A percentile compares a stretch with the other conserved stretches of the same genome.
Conservation (phyloP, 2,329 filamentous ascomycete genomes). For the Macroventuria anomochaeta region DNA sequence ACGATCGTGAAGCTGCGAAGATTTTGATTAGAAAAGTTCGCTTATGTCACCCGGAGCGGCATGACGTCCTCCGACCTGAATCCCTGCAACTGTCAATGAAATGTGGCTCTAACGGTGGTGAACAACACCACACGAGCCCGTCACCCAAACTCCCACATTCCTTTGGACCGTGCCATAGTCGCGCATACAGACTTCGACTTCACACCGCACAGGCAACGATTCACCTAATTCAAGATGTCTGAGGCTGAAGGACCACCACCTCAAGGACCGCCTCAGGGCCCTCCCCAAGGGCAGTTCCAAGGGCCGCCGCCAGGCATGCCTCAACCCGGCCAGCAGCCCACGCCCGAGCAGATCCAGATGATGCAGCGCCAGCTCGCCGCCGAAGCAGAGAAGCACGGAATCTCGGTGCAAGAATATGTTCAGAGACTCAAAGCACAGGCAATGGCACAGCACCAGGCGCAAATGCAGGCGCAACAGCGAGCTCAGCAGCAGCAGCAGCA, state of each 20-base stretch:
- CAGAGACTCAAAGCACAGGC: slow-evolving; percentile 61
- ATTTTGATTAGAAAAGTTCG: slow-evolving; percentile 11
- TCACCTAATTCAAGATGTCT: slow-evolving; percentile 25
- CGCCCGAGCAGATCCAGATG: slow-evolving; percentile 81
- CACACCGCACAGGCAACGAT: neutral
- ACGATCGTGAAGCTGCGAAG: neutral
- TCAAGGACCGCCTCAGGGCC: slow-evolving; percentile 28
- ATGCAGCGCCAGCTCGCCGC: slow-evolving; percentile 84
- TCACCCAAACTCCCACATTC: slow-evolving; percentile 5
- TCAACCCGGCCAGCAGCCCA: slow-evolving; percentile 62
- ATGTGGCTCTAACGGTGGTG: slow-evolving; percentile 19
- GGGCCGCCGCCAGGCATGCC: slow-evolving; percentile 31
- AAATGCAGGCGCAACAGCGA: slow-evolving; percentile 44
- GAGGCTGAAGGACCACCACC: slow-evolving; percentile 28
- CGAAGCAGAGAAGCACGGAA: slow-evolving; percentile 83
- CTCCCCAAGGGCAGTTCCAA: slow-evolving; percentile 21
- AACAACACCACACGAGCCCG: slow-evolving; percentile 12
- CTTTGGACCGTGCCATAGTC: slow-evolving; percentile 9
- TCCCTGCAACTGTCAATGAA: slow-evolving; percentile 14
- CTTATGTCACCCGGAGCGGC: slow-evolving; percentile 14
- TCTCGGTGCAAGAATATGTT: slow-evolving; percentile 85
- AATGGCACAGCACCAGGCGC: slow-evolving; percentile 60
- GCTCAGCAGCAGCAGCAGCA: slow-evolving; percentile 46
- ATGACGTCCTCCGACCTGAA: slow-evolving; percentile 9
- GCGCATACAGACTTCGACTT: neutral